Conservation (phyloP, 2,329 filamentous ascomycete species). For the Pseudopithomyces maydicus region DNA sequence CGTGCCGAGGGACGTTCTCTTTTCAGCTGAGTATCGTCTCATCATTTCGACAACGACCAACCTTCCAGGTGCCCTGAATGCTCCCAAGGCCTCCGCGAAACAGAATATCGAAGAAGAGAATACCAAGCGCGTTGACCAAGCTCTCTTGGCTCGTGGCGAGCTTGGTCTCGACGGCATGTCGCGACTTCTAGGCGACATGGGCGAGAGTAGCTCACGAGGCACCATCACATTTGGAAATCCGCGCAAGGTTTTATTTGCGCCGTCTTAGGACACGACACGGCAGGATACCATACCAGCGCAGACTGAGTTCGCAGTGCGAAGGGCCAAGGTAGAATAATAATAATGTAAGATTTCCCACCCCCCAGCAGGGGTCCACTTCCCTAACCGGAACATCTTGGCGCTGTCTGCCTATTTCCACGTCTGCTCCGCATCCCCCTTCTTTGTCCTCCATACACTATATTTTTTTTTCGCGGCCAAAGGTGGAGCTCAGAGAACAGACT, state of each 20-base stretch:
- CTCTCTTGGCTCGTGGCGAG: constrained; percentile 50
- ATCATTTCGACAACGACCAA: constrained; percentile 47
- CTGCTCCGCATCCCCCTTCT: neutral
- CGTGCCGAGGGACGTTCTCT: constrained; percentile 49
- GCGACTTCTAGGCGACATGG: constrained; percentile 48
- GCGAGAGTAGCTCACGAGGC: constrained; percentile 27
- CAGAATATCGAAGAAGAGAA: constrained; percentile 37
- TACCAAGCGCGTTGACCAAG: constrained; percentile 44
- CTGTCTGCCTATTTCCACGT: neutral
- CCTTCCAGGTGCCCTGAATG: constrained; percentile 34
- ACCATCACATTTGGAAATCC: constrained; percentile 34
- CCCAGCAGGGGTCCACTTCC: neutral
- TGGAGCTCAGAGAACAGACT: constrained; percentile 58
- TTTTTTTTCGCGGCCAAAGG: constrained; percentile 54
- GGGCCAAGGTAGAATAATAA: neutral
- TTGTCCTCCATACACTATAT: constrained; percentile 2
- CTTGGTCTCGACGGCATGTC: constrained; percentile 56
- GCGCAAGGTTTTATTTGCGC: constrained; percentile 43
- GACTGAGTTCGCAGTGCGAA: neutral
- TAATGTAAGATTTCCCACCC: neutral
- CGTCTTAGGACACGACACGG: constrained; percentile 19
- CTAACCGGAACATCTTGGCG: neutral
- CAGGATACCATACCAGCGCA: neutral
- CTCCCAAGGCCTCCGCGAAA: constrained; percentile 34
- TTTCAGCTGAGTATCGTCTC: constrained; percentile 51